Base-by-base conservation (phyloP, 139 green algal species). In the Chlorella sp. region DNA sequence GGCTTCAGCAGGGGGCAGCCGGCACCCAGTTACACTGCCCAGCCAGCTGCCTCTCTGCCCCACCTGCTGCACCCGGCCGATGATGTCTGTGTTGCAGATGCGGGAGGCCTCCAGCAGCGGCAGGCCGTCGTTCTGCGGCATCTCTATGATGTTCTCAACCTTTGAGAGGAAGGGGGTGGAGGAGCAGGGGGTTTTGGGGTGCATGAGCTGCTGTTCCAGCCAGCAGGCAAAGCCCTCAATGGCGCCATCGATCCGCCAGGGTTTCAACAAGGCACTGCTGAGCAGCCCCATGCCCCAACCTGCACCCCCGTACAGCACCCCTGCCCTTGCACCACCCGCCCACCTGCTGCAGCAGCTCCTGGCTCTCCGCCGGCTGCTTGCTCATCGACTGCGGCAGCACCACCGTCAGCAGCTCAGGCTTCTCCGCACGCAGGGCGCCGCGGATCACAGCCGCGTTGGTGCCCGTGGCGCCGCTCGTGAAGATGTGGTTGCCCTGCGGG, bases 381-480 rank as follows among this genome's bases (percentile, higher is more conserved):
- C 70, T 88, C 63, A 96, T 78, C 70, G 90, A 96, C 88, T 98
- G 95, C 28, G 97, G 97, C 74, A 99, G 92, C 41, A 99, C 95
- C 36, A 99, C 97, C 1, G 96, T 99, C 63, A 99, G 90, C 74
- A 98, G 93, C 60, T 99, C 94, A 11, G 95, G 95, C 47, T 90
- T 90, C 86, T 99, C 97, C 6, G 97, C 97, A 0, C 97, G 89
- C 67, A 99, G 88, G 18, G 97, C 96, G 0, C 97, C 97, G 60
- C 97, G 93, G 86, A 99, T 99, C 30, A 99, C 97, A 5, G 97
- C 97, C 21, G 97, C 97, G 87, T 99, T 99, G 28, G 97, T 99
- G 18, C 97, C 97, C 0, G 95, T 98, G 0, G 97, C 96, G 1
- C 97, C 97, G 4, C 94, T 98, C 0, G 97, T 99, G 92, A 94